Conservation (phyloP, 2,329 filamentous ascomycete species). For the Cladobotryum mycophilum region DNA sequence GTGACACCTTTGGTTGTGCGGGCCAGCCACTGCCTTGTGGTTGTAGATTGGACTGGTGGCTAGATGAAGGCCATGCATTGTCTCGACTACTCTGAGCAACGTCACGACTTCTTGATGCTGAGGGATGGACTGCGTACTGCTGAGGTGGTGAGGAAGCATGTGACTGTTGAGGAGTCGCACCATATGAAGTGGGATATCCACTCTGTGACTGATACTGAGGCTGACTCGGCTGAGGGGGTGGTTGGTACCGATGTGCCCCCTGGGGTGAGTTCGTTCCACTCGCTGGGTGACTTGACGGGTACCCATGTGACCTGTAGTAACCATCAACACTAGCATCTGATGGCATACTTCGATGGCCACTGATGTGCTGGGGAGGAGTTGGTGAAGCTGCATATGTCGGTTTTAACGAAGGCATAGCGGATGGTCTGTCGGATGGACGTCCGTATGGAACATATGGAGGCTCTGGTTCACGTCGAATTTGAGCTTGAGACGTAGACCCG, state of each 20-base stretch:
- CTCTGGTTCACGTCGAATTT: constrained; percentile 45
- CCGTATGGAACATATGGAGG: constrained; percentile 42
- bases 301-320: constrained; percentile 40
- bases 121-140: constrained; percentile 47
- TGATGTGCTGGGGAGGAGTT: constrained; percentile 39
- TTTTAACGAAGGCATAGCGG: constrained; percentile 51
- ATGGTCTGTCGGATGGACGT: constrained; percentile 29
- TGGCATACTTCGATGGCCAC: constrained; percentile 36
- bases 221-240: constrained; percentile 32
- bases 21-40: constrained; percentile 23
- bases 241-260: constrained; percentile 39
- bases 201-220: constrained; percentile 38
- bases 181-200: constrained; percentile 38
- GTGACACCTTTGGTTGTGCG: constrained; percentile 26
- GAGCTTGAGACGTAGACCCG: constrained; percentile 32
- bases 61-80: constrained; percentile 27
- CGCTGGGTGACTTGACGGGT: constrained; percentile 28
- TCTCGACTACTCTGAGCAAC: constrained; percentile 31
- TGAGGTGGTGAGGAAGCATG: constrained; percentile 48
- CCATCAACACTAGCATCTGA: constrained; percentile 36
- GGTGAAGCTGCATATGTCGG: constrained; percentile 47
- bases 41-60: constrained; percentile 17
- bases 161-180: constrained; percentile 27
- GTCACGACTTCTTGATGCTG: constrained; percentile 39
- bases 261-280: constrained; percentile 42